Base-by-base conservation (phyloP, 106 monocot species). In the Triglochin maritima region DNA sequence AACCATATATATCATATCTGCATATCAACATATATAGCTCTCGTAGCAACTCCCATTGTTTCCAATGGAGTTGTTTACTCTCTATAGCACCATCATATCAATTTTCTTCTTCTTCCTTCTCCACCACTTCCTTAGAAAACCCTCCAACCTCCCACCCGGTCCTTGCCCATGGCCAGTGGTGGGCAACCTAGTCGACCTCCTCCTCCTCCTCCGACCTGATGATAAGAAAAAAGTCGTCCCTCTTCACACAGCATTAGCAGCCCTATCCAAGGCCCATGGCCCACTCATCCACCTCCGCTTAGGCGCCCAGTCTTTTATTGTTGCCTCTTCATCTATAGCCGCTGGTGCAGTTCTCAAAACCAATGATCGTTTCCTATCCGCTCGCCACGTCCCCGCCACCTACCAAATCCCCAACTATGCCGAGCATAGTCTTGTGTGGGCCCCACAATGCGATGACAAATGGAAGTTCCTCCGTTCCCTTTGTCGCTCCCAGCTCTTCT, bases 271-370 rank as follows among this genome's bases (percentile, higher is more conserved):
- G 7, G 13, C 7, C 59, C 49, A 80, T 75, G 80, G 80, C 46
- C 75, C 74, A 52, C 17, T 80, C 47, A 9, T 75, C 43, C 17
- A 52, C 70, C 74, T 80, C 80, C 74, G 69, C 59, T 65, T 80
- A 58, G 80, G 80, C 60, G 1, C 11, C 56, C 60, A 57, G 3
- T 29, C 29, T 8, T 15, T 67, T 55, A 9, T 80, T 69, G 69
- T 75, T 2, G 60, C 50, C 4, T 75, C 71, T 9, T 70, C 75
- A n/a, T 50, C 66, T 17, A 47, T 51, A 52, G 57, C 63, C 51
- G 75, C 65, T 46, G 4, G 9, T 2, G 65, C 63, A n/a, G 11
- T 42, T 14, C 17, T 49, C 60, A 8, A 46, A 2, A 13, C 53
- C 53, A 47, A 65, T 9, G 46, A 16, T 14, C 9, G 49, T 6